Base-by-base conservation (phyloP, 495 filamentous ascomycete genomes). In the Durotheca rogersii region DNA sequence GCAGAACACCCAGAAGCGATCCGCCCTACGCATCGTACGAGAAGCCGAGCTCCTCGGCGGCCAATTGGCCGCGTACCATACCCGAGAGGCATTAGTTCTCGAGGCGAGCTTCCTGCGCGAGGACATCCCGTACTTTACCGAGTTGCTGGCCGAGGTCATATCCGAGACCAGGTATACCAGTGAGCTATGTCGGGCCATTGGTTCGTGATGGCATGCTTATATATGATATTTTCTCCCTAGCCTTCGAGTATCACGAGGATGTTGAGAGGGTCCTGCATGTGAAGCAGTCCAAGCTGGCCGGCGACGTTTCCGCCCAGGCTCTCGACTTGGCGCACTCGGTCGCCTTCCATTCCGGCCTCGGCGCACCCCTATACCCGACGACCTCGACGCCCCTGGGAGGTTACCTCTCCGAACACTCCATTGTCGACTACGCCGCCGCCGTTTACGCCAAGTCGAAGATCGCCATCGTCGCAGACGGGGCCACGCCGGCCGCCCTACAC, bases 91-190 rank as follows among this genome's bases (percentile, higher is more conserved):
- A 60, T 72, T 99, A 49, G 82, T 97, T 58, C 73, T 97, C 60
- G 82, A 88, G 68, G 87, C 93, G 66, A 95, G 89, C 71, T 97
- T 97, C 80, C 81, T 99, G 47, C 81, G 90, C 66, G 84, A 91
- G 64, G 90, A 99, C 58, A 83, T 99, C 51, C 91, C 93, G 54
- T 99, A 97, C 82, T 99, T 96, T 72, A 81, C 89, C 66, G 93
- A 99, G 78, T 77, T 96, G 56, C 81, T 99, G 58, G 90, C 84
- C 44, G 93, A 99, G 74, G 87, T 96, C 66, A 77, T 93, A 53
- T 82, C 85, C 44, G 75, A 87, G 70, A 92, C 94, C 44, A 90
- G 87, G 69, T 99, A 86, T 65, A 80, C 80, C 47, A 78, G 89
- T 95, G 76, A 76, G 83, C 70, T 47, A 56, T 39, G 47, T 36